phyloP scores from a whole-genome alignment of 2,329 filamentous ascomycete genomes.

The Chaetomium sp. region DNA sequence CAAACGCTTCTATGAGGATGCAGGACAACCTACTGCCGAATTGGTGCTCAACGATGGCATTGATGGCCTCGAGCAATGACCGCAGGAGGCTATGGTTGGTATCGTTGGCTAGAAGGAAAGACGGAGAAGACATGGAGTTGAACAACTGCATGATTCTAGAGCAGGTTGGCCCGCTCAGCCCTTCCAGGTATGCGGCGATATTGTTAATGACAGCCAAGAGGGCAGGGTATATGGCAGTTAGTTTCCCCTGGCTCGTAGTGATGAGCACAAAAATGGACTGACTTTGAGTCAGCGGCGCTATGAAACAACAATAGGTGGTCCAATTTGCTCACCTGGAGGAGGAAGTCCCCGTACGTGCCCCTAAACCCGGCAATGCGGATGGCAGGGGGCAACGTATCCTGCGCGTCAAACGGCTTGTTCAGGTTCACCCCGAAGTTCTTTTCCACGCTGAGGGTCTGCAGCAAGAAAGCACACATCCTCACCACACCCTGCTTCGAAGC shows the following conservation, averaged over 20 bases:
- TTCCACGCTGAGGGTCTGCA: conserved; percentile 94
- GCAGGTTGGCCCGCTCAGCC: conserved; percentile 72
- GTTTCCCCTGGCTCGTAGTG: conserved; percentile 83
- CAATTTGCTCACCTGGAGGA: conserved; percentile 72
- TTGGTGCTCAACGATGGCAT: conserved; percentile 86
- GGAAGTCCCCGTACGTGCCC: conserved; percentile 89
- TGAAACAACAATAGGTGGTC: background rate
- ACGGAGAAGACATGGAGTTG: conserved; percentile 88
- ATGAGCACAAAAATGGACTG: conserved; percentile 91
- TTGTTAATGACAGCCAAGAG: conserved; percentile 93
- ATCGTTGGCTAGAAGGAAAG: conserved; percentile 89
- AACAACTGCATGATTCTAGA: conserved; percentile 86
- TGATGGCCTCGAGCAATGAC: conserved; percentile 85
- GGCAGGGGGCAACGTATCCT: conserved; percentile 79
- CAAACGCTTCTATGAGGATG: background rate
- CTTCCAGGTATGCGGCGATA: conserved; percentile 79
- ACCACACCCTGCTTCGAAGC: conserved; percentile 87
- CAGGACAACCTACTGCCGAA: conserved; percentile 63
- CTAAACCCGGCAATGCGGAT: conserved; percentile 83
- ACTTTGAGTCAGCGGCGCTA: conserved; percentile 24
- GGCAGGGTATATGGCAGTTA: conserved; percentile 90
- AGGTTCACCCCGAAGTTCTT: conserved; percentile 85
- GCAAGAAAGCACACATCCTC: conserved; percentile 94
- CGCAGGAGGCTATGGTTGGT: conserved; percentile 80
- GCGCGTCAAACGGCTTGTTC: conserved; percentile 84